phyloP scores from a whole-genome alignment of 164 flowering plant genomes.

The Tetrastigma voinierianum region DNA sequence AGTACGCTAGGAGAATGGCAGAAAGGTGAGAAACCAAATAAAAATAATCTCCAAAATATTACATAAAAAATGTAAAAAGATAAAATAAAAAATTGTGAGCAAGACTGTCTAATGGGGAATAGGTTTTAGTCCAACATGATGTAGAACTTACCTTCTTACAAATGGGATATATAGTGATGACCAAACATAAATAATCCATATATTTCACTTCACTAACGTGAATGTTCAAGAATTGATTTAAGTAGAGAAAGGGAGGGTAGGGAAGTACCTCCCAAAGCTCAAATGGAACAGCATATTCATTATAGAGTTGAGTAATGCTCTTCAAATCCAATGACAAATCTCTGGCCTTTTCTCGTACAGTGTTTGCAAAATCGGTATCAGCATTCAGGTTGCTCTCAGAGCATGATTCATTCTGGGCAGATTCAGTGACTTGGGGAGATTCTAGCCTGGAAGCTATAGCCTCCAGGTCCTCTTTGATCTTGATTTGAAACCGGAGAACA shows the following conservation, averaged over 20 bases:
- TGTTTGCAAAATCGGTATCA: conserved; percentile 40
- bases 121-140: no score
- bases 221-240: neutral
- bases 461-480: conserved; percentile 81
- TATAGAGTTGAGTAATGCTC: conserved; percentile 89
- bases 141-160: neutral
- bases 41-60: no score
- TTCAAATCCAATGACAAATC: conserved; percentile 86
- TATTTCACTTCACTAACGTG: no score
- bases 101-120: no score
- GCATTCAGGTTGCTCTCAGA: conserved; percentile 29
- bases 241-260: neutral
- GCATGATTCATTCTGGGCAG: conserved; percentile 38
- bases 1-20: no score
- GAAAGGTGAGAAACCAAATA: no score
- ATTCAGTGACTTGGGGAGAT: conserved; percentile 34
- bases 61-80: no score
- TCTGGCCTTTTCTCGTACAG: conserved; percentile 65
- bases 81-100: no score
- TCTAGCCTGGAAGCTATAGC: conserved; percentile 59
- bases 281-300: conserved; percentile 96
- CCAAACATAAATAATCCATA: neutral
- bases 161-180: neutral
- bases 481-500: conserved; percentile 88
- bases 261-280: conserved; percentile 93